Conservation (phyloP, 2,329 filamentous ascomycete species). For the Aureobasidium pullulans region DNA sequence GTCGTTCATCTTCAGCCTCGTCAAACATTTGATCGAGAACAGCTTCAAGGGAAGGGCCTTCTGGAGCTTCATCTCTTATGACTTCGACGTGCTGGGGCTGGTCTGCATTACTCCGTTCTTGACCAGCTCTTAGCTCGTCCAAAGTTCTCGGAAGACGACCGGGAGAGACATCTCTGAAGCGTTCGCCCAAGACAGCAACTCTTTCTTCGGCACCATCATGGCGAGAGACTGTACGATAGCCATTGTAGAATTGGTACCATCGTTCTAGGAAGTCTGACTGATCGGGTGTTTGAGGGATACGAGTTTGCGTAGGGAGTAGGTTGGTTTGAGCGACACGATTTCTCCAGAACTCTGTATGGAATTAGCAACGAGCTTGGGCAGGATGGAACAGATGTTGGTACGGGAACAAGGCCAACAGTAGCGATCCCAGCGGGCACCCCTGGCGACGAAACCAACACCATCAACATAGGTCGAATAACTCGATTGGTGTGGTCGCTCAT, state of each 20-base stretch:
- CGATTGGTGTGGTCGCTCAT: constrained; percentile 31
- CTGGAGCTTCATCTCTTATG: constrained; percentile 11
- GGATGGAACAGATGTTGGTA: constrained; percentile 1
- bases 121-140: constrained; percentile 35
- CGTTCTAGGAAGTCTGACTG: constrained; percentile 38
- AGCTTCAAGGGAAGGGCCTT: constrained; percentile 25
- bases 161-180: constrained; percentile 38
- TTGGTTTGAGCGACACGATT: constrained; percentile 37
- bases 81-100: constrained; percentile 17
- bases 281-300: constrained; percentile 40
- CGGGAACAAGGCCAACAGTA: constrained; percentile 47
- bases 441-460: constrained; percentile 42
- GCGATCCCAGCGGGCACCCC: constrained; percentile 42
- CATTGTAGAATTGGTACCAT: constrained; percentile 45
- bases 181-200: constrained; percentile 41
- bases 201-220: constrained; percentile 38
- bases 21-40: constrained; percentile 28
- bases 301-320: constrained; percentile 36
- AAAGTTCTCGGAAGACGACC: constrained; percentile 40
- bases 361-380: neutral
- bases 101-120: constrained; percentile 23
- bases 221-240: constrained; percentile 34
- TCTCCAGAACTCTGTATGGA: constrained; percentile 39
- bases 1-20: constrained; percentile 23
- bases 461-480: constrained; percentile 43